Percentiles rank a stretch among this genome's conserved stretches.
phyloP scores from a whole-genome alignment of 208 protist species.

The Trypanosoma vivax region DNA sequence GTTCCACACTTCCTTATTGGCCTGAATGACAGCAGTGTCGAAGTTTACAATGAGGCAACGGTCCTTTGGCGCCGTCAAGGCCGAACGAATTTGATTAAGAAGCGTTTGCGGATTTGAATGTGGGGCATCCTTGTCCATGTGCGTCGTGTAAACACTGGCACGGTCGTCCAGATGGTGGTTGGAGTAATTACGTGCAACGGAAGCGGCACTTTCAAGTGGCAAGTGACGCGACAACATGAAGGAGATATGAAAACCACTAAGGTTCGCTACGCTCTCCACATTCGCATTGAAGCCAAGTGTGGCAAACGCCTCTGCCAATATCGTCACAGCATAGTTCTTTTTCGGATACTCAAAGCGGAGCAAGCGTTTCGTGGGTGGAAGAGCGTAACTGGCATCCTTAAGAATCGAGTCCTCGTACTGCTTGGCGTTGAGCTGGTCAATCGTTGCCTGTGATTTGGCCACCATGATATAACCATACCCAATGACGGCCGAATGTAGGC shows the following conservation, averaged over 20 bases:
- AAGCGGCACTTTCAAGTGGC: slow-evolving; percentile 57
- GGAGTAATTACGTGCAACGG: slow-evolving; percentile 73
- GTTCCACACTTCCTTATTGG: slow-evolving; percentile 63
- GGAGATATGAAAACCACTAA: slow-evolving; percentile 81
- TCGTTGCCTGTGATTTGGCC: slow-evolving; percentile 59
- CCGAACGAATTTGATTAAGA: slow-evolving; percentile 36
- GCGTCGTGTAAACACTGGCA: slow-evolving; percentile 40
- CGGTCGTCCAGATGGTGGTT: slow-evolving; percentile 67
- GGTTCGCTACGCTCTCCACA: slow-evolving; percentile 81
- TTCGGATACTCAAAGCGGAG: slow-evolving; percentile 84
- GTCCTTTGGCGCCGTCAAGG: slow-evolving; percentile 29
- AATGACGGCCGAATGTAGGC: slow-evolving; percentile 83
- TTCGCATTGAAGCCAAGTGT: slow-evolving; percentile 66
- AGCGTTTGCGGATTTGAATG: slow-evolving; percentile 37
- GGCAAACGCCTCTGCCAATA: slow-evolving; percentile 80
- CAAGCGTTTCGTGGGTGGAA: slow-evolving; percentile 45
- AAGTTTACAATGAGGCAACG: slow-evolving; percentile 78
- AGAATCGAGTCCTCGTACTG: slow-evolving; percentile 50
- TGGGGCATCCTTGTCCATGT: slow-evolving; percentile 54
- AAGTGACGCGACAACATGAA: slow-evolving; percentile 83
- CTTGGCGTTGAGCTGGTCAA: slow-evolving; percentile 53
- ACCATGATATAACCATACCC: slow-evolving; percentile 86
- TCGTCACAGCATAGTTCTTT: slow-evolving; percentile 73
- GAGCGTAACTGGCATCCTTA: slow-evolving; percentile 44
- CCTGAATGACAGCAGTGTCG: slow-evolving; percentile 40